A percentile compares a stretch with the other conserved stretches of the same genome.
Evolutionary conservation across 1,284 basidiomycete species (phyloP).

Genomic region (Ceratobasidium sp.): DNA sequence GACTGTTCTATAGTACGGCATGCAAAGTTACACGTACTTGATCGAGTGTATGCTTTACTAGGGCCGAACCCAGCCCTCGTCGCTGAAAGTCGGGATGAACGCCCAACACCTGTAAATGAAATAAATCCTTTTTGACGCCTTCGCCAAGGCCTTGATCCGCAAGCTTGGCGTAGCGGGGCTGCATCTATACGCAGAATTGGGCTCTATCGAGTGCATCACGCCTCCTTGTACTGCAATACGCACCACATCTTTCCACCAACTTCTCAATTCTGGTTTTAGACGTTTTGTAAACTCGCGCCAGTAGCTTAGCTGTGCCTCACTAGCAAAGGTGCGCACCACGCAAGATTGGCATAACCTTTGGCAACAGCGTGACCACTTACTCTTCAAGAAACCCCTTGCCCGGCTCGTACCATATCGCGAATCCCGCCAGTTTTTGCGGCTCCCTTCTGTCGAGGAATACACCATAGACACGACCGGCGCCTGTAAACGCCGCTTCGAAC

Average conservation of each 20-base stretch:
- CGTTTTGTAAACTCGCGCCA: neutral
- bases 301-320: neutral
- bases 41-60: slow-evolving; percentile 10
- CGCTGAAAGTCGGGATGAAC: slow-evolving; percentile 38
- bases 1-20: neutral
- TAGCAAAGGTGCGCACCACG: neutral
- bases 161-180: neutral
- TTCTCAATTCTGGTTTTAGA: slow-evolving; percentile 1
- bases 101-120: slow-evolving; percentile 31
- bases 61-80: slow-evolving; percentile 4
- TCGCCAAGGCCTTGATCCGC: slow-evolving; percentile 11
- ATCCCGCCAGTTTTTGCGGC: neutral
- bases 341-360: no score
- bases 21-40: neutral
- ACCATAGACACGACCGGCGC: slow-evolving; percentile 29
- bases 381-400: slow-evolving; percentile 15
- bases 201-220: neutral
- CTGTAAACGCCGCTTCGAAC: slow-evolving; percentile 18
- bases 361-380: neutral
- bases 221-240: neutral
- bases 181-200: neutral
- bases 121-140: neutral
- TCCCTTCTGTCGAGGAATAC: slow-evolving; percentile 7
- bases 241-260: slow-evolving; percentile 20
- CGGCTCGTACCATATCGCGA: slow-evolving; percentile 17